Base-by-base conservation (phyloP, 208 protist genomes). In the Acanthamoeba castellanii region DNA sequence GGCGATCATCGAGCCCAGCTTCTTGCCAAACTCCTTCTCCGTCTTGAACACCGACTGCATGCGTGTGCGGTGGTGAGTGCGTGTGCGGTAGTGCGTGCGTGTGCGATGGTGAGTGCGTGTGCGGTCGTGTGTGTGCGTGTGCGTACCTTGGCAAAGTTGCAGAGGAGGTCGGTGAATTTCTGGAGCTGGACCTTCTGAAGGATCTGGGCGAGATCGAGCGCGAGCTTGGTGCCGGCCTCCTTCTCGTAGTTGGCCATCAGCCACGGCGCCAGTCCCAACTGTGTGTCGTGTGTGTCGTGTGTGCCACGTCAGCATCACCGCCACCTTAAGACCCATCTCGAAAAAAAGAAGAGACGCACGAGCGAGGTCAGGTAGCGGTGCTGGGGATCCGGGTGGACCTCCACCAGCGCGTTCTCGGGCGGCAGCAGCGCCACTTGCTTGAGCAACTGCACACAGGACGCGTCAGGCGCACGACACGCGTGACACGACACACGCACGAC, bases 211-310 rank as follows among this genome's bases (percentile, higher is more conserved):
- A 85, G 45, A 13, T 85, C 42, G 32, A 85, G 37, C 45, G 76
- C 76, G 25, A 85, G 76, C 76, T 85, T 85, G 42, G 20, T 45
- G 76, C 76, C 45, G 37, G 45, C 42, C 76, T 45, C 34, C 64
- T 70, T 85, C 42, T 55, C 76, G 30, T 85, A 85, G 37, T 45
- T 85, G 76, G 76, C 76, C 76, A 85, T 85, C 76, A 85, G 37
- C 76, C 76, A 85, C 45, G 76, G 76, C 30, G 42, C 76, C 76
- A 85, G 42, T 27, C 76, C 45, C 76, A 85, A 85, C 76, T 85
- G 34, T 18, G 30, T 18, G 4, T n/a, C n/a, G n/a, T n/a, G n/a
- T n/a, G n/a, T n/a, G n/a, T n/a, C n/a, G n/a, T n/a, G n/a, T n/a
- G n/a, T 14, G 47, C 47, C 47, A 52, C 47, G 25, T 30, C 14